Base-by-base conservation (phyloP, 495 filamentous ascomycete genomes). In the Aspergillus baeticus region DNA sequence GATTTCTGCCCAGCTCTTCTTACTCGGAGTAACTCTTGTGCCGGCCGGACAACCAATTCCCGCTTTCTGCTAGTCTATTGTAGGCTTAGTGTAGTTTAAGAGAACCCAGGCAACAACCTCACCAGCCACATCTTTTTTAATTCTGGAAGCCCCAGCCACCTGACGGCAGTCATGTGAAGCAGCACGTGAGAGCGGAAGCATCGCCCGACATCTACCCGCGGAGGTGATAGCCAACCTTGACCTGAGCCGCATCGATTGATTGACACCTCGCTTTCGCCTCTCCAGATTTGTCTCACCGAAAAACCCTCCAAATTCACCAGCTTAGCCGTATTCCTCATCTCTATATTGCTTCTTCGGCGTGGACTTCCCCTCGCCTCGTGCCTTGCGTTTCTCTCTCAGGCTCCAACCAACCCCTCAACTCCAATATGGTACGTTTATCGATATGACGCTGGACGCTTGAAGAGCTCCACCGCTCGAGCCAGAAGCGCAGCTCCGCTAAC, bases 331-430 rank as follows among this genome's bases (percentile, higher is more conserved):
- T 34, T 18, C 10, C 15, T 21, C 20, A n/a, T 10, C 22, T 41
- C 14, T 33, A 52, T 42, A 52, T 52, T 52, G 49, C 49, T 52
- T 52, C 21, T 52, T 52, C 14, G 35, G 48, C 48, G 49, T 52
- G 22, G 3, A 52, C 13, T 38, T 33, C 22, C 13, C 22, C 14
- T 29, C 26, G 26, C 26, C 20, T 33, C 10, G 13, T 44, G 14
- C 22, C 43, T 21, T 33, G 26, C 22, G 23, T 33, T 5, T 33
- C n/a, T 31, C 41, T 7, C 41, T 7, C n/a, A n/a, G n/a, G 29
- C 21, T 38, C 22, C 26, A 29, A 29, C 26, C 26, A 8, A 11
- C 18, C 23, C 6, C 49, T 34, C 22, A 39, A 3, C 23, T 39
- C 14, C 49, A 52, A 48, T 3, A 48, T 48, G 45, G 45, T 52